Evolutionary conservation across 176 grass and related monocot species (phyloP), one percentile per base, ranked within the genome.

Genomic region (Zea luxurians): DNA sequence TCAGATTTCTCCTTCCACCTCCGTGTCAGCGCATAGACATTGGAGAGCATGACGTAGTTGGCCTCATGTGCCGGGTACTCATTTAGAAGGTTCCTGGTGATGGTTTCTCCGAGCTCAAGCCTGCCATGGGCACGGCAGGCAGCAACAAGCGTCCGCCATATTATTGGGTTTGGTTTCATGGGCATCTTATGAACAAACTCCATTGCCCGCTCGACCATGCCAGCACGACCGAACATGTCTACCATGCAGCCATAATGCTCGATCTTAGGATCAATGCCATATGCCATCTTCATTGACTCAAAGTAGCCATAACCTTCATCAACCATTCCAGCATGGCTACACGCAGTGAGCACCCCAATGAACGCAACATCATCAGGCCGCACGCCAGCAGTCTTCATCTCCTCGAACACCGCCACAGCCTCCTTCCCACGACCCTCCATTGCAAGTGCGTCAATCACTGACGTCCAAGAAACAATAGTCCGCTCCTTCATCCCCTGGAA

Each of bases 211-310:
- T 93, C 88, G 0, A 93, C 66, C 88, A 86, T 80, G 54, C 88
- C 91, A 40, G 83, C 88, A 68, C 79, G 82, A 60, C 91, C 81
- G 41, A 90, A 88, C 85, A 90, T 84, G 80, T 93, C 91, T 13
- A 93, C 85, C 79, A 93, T 90, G 55, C 91, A 90, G 46, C 88
- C 88, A 16, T 90, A 93, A 53, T 93, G 91, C 85, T 90, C 85
- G 1, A 93, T 90, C 85, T 88, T 90, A 47, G 91, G 91, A 42
- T 90, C 79, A 21, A 90, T 88, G 55, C 79, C 48, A 47, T 83
- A 77, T 27, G 86, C 83, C 12, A 20, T 58, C 61, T 41, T 86
- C 91, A 93, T 93, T 0, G 80, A 80, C 65, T 88, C 62, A 47
- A 93, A 93, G 60, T 88, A 93, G 18, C 11, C 35, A 66, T 71